Percentiles rank a stretch among this genome's conserved stretches.
These are phyloP conservation scores for Guadua angustifolia DNA, from an alignment of 176 grass and related monocot species.

Conservation along the genomic window DNA sequence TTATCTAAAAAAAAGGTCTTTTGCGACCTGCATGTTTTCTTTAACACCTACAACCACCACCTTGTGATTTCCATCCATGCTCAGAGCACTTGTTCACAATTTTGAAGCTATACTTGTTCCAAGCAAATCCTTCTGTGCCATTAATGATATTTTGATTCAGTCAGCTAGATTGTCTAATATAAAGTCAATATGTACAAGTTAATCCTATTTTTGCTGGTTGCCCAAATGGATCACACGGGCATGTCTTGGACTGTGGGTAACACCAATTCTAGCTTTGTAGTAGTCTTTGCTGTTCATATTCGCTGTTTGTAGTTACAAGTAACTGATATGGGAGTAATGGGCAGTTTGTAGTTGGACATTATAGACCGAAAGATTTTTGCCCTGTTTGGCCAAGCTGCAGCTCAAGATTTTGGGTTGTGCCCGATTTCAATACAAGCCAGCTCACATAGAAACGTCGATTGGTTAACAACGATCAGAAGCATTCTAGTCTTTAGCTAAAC, in stretches of 20 bases:
- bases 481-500: not conserved
- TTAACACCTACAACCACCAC: too few relatives aligned
- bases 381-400: too few relatives aligned
- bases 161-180: not conserved
- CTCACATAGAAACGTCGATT: not conserved
- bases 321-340: not conserved
- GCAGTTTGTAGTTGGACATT: too few relatives aligned
- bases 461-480: not conserved
- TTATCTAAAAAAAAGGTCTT: too few relatives aligned
- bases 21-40: not conserved
- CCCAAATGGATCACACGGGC: not conserved
- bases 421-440: too few relatives aligned
- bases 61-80: too few relatives aligned
- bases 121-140: not conserved
- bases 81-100: not conserved
- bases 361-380: too few relatives aligned
- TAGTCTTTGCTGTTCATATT: conserved; percentile 2
- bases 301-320: conserved; percentile 10
- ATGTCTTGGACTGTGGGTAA: conserved; percentile 8
- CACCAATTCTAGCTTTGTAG: conserved; percentile 5
- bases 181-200: conserved; percentile 1
- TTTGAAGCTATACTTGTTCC: conserved; percentile 5
- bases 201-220: conserved; percentile 1
- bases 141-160: not conserved
- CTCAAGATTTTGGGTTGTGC: too few relatives aligned